Percentiles rank a stretch among this genome's conserved stretches.
Evolutionary conservation across 1,284 basidiomycete genomes (phyloP).

Genomic region (Schizophyllum commune): DNA sequence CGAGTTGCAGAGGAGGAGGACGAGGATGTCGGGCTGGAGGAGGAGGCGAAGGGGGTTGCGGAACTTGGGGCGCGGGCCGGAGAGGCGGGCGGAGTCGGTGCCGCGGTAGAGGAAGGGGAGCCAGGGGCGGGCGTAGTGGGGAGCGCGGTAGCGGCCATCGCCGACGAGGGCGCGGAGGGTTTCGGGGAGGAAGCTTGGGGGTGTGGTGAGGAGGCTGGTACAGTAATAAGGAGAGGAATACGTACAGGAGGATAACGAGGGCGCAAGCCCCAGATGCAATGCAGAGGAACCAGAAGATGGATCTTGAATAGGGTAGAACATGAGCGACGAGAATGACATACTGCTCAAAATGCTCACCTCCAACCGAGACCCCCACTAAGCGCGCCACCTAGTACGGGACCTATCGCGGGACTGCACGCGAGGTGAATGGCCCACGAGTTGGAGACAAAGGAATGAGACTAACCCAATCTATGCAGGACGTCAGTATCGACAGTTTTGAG

Average conservation of each 20-base stretch:
- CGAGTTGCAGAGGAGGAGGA: conserved; percentile 51
- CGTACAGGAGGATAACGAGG: background rate
- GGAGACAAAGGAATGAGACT: too few species aligned
- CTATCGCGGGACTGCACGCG: conserved; percentile 42
- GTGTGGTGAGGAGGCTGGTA: background rate
- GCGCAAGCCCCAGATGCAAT: conserved; percentile 16
- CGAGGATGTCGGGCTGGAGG: conserved; percentile 46
- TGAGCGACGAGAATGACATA: too few species aligned
- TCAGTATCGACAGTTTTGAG: background rate
- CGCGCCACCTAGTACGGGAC: conserved; percentile 50
- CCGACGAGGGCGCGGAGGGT: conserved; percentile 49
- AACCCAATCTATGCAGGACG: background rate
- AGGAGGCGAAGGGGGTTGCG: conserved; percentile 54
- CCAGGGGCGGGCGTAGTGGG: conserved; percentile 39
- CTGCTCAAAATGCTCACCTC: too few species aligned
- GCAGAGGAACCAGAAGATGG: conserved; percentile 44
- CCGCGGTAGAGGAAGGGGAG: conserved; percentile 8
- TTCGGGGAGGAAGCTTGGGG: conserved; percentile 48
- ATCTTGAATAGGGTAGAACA: conserved; percentile 38
- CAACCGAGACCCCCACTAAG: conserved; percentile 54
- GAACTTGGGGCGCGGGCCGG: conserved; percentile 21
- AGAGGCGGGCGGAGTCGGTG: conserved; percentile 10
- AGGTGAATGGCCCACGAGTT: background rate
- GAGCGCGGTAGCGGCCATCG: conserved; percentile 38
- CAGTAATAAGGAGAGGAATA: background rate